Evolutionary conservation across 306 rosid species (phyloP), one percentile per base, ranked within the genome.

Genomic region (Medicago lupulina): DNA sequence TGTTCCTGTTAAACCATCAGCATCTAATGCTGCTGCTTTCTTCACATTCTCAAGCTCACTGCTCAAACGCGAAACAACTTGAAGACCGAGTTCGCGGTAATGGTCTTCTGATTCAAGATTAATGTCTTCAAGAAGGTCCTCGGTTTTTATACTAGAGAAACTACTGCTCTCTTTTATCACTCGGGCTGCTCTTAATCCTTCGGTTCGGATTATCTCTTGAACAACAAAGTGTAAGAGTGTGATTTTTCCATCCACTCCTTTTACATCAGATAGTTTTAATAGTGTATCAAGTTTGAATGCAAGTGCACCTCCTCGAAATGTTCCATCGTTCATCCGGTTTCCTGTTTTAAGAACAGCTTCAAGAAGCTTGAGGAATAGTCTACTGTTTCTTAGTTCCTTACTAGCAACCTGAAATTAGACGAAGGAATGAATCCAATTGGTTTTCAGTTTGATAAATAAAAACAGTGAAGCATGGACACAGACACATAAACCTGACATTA

Each of bases 341-440:
- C 99, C 99, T 1, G 99, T 92, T 83, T 96, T 96, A 14, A 96
- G 97, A 87, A 96, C 99, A 51, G 99, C 99, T 96, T 96, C 99
- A 43, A 96, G 89, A 82, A 92, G 96, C 84, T 96, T 96, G 49
- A 96, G 92, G 90, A 96, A 96, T 67, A 96, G 78, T 76, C 99
- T 51, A 81, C 97, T 96, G 85, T 79, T 89, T 76, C 84, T 87
- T 25, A 96, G 89, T 79, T 89, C 93, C 83, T 87, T 86, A 79
- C 96, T 90, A 53, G 98, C 99, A 83, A 90, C 82, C 99, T 96
- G 83, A 49, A 64, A 67, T 50, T 75, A 76, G n/a, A 87, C 66
- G 44, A 73, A 83, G 71, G 71, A 47, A 14, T 39, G n/a, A 74
- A 67, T 57, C 4, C 66, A 25, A 53, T 14, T 34, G 63, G n/a